Conservation (phyloP, 2,329 filamentous ascomycete species). For the Fusarium sp. region DNA sequence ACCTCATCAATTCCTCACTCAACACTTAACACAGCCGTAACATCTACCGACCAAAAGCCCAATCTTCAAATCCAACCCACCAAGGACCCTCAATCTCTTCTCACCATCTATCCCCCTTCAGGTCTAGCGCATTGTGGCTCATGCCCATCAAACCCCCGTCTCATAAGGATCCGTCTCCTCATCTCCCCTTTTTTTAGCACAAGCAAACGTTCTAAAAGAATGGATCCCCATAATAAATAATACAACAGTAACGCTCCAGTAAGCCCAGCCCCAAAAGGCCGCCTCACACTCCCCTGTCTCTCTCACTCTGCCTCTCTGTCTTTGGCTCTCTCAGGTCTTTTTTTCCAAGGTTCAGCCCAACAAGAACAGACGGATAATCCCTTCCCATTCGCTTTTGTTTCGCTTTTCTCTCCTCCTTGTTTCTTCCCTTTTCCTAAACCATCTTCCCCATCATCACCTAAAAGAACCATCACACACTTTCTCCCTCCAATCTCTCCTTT, state of each 20-base stretch:
- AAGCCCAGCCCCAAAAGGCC: constrained; percentile 41
- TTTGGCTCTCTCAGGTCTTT: constrained; percentile 14
- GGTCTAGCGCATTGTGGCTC: constrained; percentile 28
- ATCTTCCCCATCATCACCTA: constrained; percentile 24
- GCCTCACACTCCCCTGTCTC: constrained; percentile 37
- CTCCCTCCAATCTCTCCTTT: constrained; percentile 11
- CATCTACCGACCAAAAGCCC: constrained; percentile 11
- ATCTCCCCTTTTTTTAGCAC: constrained; percentile 37
- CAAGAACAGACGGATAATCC: constrained; percentile 39
- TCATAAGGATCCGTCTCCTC: constrained; percentile 28
- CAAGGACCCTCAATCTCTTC: constrained; percentile 34
- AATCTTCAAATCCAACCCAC: constrained; percentile 10
- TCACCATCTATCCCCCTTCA: constrained; percentile 5
- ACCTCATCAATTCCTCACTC: not conserved
- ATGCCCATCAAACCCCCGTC: constrained; percentile 5
- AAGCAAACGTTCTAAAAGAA: constrained; percentile 9
- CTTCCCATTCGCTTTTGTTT: constrained; percentile 39
- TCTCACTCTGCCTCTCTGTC: constrained; percentile 27
- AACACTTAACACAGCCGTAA: constrained; percentile 12
- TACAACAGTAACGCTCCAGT: constrained; percentile 14
- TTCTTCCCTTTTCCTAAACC: constrained; percentile 21
- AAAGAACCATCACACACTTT: constrained; percentile 1
- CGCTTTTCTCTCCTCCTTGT: constrained; percentile 34
- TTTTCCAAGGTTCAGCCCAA: constrained; percentile 35
- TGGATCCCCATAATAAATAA: constrained; percentile 31